Base-by-base conservation (phyloP, 2,329 filamentous ascomycete species). In the Parastagonospora nodorum region DNA sequence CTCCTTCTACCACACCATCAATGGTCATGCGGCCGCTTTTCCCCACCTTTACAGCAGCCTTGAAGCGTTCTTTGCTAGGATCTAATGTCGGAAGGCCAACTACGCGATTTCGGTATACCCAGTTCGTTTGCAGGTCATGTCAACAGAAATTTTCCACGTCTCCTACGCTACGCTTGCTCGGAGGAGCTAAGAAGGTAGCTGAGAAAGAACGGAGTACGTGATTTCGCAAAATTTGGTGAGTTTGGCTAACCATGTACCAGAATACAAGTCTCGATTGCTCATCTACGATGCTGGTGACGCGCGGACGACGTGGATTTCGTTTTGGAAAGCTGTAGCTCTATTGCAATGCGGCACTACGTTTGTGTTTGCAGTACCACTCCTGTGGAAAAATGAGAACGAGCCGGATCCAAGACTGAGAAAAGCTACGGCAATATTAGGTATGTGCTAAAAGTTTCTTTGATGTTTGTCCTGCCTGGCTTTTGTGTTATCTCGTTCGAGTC, bases 201-300 rank as follows among this genome's bases (percentile, higher is more conserved):
- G 37, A 8, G 14, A 64, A 64, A 45, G 57, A 64, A 5, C 55
- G 59, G 35, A 62, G 68, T 71, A 51, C 30, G 59, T 41, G 9
- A n/a, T 0, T 19, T 35, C 8, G 35, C n/a, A 10, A 19, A 33
- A 10, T 14, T n/a, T 8, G 28, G 5, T 16, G 38, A 16, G 8
- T 15, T 15, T 50, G 11, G 19, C 48, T 56, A 39, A 57, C 19
- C 11, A 16, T 2, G 7, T 5, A 27, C 54, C 55, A 62, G 56
- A 69, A 66, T 63, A 67, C 61, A 41, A 58, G 41, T 53, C 61
- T 47, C 48, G 55, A 11, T 54, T 75, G 6, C 47, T 69, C 38
- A 73, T 75, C 24, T 75, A 75, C 46, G 63, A 74, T 57, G 70
- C 72, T 7, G 72, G 72, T 29, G 67, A 71, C 16, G 63, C 66